phyloP scores from a whole-genome alignment of 805 yeast species.

The Clavispora carvajalis region DNA sequence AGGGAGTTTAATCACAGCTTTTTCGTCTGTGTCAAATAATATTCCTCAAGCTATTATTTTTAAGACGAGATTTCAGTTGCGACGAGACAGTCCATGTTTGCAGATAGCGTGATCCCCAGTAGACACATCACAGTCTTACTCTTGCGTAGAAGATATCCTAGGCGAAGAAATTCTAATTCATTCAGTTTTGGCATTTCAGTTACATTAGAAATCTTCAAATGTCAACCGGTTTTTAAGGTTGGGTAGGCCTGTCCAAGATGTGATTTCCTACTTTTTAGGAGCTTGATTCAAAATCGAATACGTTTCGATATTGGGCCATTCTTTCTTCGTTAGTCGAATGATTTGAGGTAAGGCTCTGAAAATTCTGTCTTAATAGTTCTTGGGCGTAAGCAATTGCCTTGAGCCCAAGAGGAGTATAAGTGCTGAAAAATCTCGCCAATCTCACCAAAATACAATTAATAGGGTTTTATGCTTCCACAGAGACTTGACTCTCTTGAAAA shows the following conservation, averaged over 20 bases:
- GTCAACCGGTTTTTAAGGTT: constrained; percentile 23
- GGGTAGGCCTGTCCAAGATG: constrained; percentile 11
- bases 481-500: constrained; percentile 19
- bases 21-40: too few species aligned
- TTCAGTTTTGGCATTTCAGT: constrained; percentile 5
- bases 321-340: constrained; percentile 38
- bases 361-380: constrained; percentile 41
- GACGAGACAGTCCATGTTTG: too few species aligned
- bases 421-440: constrained; percentile 19
- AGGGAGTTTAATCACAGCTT: too few species aligned
- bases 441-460: constrained; percentile 22
- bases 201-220: constrained; percentile 12
- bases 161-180: too few species aligned
- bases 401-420: constrained; percentile 16
- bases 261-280: constrained; percentile 39
- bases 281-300: constrained; percentile 51
- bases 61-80: too few species aligned
- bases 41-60: too few species aligned
- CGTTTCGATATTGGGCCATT: constrained; percentile 31
- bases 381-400: too few species aligned
- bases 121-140: too few species aligned
- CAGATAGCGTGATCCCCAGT: too few species aligned
- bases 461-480: constrained; percentile 23
- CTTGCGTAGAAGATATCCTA: too few species aligned
- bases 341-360: too few species aligned